These are phyloP conservation scores for Leersia perrieri DNA, from an alignment of 176 grass and related monocot species.

Conservation along the genomic window DNA sequence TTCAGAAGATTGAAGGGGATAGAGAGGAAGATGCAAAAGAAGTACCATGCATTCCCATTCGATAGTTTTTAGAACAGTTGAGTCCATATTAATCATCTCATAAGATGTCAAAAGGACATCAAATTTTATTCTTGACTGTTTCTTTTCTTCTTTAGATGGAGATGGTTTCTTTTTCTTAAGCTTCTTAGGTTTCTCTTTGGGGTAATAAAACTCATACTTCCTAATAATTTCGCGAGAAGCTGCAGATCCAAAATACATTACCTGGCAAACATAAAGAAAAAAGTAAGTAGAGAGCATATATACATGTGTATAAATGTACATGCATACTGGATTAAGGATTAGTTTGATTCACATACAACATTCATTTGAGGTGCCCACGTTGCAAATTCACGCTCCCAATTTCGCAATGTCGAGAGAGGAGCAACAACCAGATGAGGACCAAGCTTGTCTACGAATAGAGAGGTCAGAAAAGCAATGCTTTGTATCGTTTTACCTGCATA, in stretches of 20 bases:
- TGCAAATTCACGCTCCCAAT: slow-evolving; percentile 99
- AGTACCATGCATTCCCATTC: slow-evolving; percentile 98
- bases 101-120: slow-evolving; percentile 99
- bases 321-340: slow-evolving; percentile 25
- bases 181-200: slow-evolving; percentile 79
- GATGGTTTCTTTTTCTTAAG: slow-evolving; percentile 75
- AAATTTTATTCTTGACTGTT: slow-evolving; percentile 91
- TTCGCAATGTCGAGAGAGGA: slow-evolving; percentile 89
- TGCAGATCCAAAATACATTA: slow-evolving; percentile 90
- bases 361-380: slow-evolving; percentile 99
- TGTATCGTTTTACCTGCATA: slow-evolving; percentile 97
- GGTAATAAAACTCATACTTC: slow-evolving; percentile 90
- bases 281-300: slow-evolving; percentile 9
- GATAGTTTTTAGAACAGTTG: slow-evolving; percentile 76
- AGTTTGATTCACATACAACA: slow-evolving; percentile 61
- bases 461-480: slow-evolving; percentile 96
- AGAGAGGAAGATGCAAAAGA: neutral
- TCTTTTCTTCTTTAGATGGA: slow-evolving; percentile 59
- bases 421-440: slow-evolving; percentile 93
- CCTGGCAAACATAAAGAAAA: slow-evolving; percentile 50
- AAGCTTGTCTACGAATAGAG: slow-evolving; percentile 76
- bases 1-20: slow-evolving; percentile 14
- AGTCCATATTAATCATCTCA: slow-evolving; percentile 99
- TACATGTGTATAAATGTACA: slow-evolving; percentile 16
- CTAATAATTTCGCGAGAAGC: slow-evolving; percentile 74